Conservation (phyloP, 352 stramenopile species). For the Phytopythium sindhum region DNA sequence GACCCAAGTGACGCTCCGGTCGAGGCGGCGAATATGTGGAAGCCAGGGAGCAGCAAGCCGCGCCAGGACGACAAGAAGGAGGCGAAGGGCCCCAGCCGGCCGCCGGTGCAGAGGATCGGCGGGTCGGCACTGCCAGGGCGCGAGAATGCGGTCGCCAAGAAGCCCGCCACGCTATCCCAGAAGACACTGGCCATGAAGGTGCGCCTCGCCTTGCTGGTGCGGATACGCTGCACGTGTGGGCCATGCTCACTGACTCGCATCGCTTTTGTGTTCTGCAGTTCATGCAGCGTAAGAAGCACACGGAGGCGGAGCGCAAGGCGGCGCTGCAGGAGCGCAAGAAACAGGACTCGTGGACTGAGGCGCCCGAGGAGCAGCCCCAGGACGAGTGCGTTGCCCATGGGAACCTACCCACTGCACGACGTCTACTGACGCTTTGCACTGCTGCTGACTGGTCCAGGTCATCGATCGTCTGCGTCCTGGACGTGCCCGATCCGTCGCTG, state of each 20-base stretch:
- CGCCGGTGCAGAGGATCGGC: constrained; percentile 10
- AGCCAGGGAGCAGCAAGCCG: constrained; percentile 41
- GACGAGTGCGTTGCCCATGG: constrained; percentile 7
- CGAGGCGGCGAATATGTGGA: constrained; percentile 41
- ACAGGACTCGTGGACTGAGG: constrained; percentile 54
- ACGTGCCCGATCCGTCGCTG: constrained; percentile 73
- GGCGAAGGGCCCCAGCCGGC: constrained; percentile 17
- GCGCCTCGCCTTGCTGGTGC: not conserved
- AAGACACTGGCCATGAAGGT: constrained; percentile 86
- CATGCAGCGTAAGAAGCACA: constrained; percentile 82
- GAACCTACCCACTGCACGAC: too few species aligned
- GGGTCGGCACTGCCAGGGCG: constrained; percentile 12
- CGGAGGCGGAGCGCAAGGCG: constrained; percentile 46
- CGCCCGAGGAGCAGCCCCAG: constrained; percentile 26
- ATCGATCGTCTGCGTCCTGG: constrained; percentile 44
- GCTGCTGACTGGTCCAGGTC: constrained; percentile 8
- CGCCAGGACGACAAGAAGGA: constrained; percentile 21
- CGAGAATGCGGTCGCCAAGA: constrained; percentile 21
- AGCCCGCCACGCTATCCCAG: constrained; percentile 46
- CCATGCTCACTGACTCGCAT: not conserved
- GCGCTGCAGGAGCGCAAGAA: constrained; percentile 51
- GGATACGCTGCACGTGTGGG: not conserved
- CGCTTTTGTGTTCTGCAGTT: constrained; percentile 36
- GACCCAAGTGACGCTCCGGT: not conserved
- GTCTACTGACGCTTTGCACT: not conserved